Evolutionary conservation across 139 green algal species (phyloP).

Genomic region (Closterium sp.): DNA sequence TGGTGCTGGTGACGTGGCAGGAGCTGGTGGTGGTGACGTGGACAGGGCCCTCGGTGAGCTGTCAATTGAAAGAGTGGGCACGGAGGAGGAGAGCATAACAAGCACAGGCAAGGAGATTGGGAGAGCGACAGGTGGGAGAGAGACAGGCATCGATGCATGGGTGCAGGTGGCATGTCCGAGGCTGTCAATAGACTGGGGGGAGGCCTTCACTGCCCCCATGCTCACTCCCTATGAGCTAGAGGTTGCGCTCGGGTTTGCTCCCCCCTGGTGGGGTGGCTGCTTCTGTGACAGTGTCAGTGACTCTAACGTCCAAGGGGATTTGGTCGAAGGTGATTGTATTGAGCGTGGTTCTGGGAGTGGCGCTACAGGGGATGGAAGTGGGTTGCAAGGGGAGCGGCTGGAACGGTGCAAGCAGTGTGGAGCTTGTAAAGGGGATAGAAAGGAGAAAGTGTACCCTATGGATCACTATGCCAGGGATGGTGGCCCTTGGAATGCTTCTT

Average conservation of each 20-base stretch:
- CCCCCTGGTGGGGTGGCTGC: conserved; percentile 66
- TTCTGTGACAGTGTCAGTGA: not conserved
- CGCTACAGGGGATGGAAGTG: not conserved
- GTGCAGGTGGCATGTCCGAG: conserved; percentile 91
- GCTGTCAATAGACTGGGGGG: conserved; percentile 98
- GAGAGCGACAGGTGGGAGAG: too few relatives aligned
- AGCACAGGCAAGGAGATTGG: too few relatives aligned
- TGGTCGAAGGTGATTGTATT: not conserved
- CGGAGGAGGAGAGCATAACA: too few relatives aligned
- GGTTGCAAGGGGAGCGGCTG: not conserved
- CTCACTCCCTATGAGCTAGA: conserved; percentile 93
- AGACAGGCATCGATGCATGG: conserved; percentile 40
- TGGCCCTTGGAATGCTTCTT: conserved; percentile 70
- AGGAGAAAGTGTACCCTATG: conserved; percentile 83
- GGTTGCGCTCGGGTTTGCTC: conserved; percentile 74
- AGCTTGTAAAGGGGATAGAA: not conserved
- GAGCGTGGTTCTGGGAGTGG: not conserved
- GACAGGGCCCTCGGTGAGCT: not conserved
- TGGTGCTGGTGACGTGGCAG: too few relatives aligned
- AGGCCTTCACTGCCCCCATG: conserved; percentile 85
- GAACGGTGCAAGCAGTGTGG: conserved; percentile 25
- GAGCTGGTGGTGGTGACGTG: too few relatives aligned
- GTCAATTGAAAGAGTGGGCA: too few relatives aligned
- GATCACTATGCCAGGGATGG: conserved; percentile 95
- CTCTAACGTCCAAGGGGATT: not conserved